Conservation (phyloP, 1,284 basidiomycete genomes). For the Marasmius fiardii region DNA sequence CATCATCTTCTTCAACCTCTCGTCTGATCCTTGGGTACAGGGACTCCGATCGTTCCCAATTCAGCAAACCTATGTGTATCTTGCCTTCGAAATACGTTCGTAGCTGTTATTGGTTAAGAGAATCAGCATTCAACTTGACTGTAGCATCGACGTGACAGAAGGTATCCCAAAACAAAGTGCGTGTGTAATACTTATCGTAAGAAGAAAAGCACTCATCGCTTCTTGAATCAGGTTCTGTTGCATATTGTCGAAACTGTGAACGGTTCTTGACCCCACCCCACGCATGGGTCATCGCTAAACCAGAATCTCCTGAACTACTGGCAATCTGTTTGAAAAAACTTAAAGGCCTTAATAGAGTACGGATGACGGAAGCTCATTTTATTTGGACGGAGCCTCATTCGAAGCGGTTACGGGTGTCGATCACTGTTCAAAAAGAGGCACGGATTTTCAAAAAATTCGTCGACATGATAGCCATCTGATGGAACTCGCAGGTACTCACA, state of each 20-base stretch:
- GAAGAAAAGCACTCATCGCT: background rate
- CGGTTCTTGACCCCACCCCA: constrained; percentile 91
- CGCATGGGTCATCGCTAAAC: constrained; percentile 83
- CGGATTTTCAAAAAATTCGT: constrained; percentile 15
- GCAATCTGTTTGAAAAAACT: constrained; percentile 92
- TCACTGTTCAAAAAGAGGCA: constrained; percentile 98
- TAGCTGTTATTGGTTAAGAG: constrained; percentile 5
- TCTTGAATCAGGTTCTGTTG: constrained; percentile 66
- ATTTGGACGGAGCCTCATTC: constrained; percentile 99
- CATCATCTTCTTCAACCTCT: background rate
- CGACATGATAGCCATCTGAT: background rate
- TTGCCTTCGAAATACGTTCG: constrained; percentile 83
- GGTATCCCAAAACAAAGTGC: constrained; percentile 95
- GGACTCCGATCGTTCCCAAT: constrained; percentile 93
- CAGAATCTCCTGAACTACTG: constrained; percentile 91
- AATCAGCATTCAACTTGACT: constrained; percentile 7
- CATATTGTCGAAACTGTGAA: constrained; percentile 96
- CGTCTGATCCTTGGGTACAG: constrained; percentile 33
- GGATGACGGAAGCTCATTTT: constrained; percentile 95
- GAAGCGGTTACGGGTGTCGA: constrained; percentile 87
- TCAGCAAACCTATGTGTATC: constrained; percentile 95
- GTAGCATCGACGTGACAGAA: constrained; percentile 93
- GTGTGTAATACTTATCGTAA: constrained; percentile 15
- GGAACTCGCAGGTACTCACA: constrained; percentile 71
- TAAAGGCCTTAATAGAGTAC: constrained; percentile 92